phyloP scores from a whole-genome alignment of 2,329 filamentous ascomycete genomes.

The Plenodomus biglobosus region DNA sequence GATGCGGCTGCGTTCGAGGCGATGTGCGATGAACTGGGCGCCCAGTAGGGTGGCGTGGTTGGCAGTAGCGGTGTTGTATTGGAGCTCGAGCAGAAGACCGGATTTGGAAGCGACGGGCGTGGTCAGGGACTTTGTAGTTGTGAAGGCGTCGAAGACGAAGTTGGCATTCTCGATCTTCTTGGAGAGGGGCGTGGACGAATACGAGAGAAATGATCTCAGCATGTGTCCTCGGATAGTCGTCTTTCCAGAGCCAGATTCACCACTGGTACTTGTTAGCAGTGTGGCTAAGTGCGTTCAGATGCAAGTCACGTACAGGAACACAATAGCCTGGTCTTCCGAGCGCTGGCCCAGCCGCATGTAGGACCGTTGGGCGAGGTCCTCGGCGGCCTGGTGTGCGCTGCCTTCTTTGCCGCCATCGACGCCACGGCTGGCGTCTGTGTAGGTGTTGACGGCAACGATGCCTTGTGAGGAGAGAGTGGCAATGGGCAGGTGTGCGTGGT shows the following conservation, averaged over 20 bases:
- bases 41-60: conserved; percentile 86
- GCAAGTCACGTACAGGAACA: conserved; percentile 75
- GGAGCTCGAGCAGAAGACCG: conserved; percentile 91
- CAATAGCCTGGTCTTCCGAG: conserved; percentile 87
- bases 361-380: conserved; percentile 85
- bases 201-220: conserved; percentile 80
- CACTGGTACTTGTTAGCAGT: conserved; percentile 56
- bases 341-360: conserved; percentile 83
- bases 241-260: conserved; percentile 95
- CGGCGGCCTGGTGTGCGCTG: conserved; percentile 87
- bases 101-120: conserved; percentile 95
- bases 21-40: conserved; percentile 91
- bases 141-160: conserved; percentile 94
- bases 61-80: conserved; percentile 88
- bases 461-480: conserved; percentile 89
- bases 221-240: conserved; percentile 91
- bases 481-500: conserved; percentile 87
- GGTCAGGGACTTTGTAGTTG: conserved; percentile 94
- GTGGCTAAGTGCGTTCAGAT: not conserved
- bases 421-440: conserved; percentile 83
- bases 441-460: conserved; percentile 90
- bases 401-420: conserved; percentile 89
- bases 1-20: conserved; percentile 87
- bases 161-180: conserved; percentile 90
- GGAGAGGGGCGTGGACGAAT: conserved; percentile 88